Evolutionary conservation across 129 eudicot genomes (phyloP).

Genomic region (Erigeron canadensis): DNA sequence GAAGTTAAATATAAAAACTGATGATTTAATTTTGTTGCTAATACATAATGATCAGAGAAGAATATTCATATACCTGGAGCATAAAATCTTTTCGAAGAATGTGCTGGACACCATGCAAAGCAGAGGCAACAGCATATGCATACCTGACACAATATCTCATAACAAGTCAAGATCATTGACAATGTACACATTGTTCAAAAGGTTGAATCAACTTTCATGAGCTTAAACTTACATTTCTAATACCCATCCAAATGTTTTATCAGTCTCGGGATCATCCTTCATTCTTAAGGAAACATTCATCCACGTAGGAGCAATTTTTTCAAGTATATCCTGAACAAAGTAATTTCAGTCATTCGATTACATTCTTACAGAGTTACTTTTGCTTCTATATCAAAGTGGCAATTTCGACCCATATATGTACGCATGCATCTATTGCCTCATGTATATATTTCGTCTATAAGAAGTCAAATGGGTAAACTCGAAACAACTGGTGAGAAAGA

Average conservation of each 20-base stretch:
- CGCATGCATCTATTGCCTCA: not conserved
- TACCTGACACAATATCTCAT: conserved; percentile 41
- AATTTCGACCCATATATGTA: not conserved
- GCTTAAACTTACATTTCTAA: conserved; percentile 60
- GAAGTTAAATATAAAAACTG: conserved; percentile 11
- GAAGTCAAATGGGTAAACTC: not conserved
- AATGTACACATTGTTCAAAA: not conserved
- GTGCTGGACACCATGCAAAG: conserved; percentile 76
- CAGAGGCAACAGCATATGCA: conserved; percentile 87
- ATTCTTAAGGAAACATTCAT: conserved; percentile 74
- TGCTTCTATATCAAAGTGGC: not conserved
- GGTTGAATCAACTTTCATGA: conserved; percentile 3
- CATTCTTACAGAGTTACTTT: conserved; percentile 8
- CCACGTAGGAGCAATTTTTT: conserved; percentile 74
- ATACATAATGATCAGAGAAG: conserved; percentile 6
- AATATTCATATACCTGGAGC: conserved; percentile 53
- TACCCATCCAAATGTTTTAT: conserved; percentile 82
- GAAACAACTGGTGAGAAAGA: too few relatives aligned
- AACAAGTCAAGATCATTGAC: conserved; percentile 22
- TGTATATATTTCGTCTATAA: not conserved
- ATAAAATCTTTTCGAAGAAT: conserved; percentile 75
- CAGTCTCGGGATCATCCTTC: conserved; percentile 76
- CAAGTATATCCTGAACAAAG: conserved; percentile 49
- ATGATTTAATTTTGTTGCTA: not conserved
- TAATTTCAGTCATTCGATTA: conserved; percentile 14